Evolutionary conservation across 441 rosid species (phyloP), one percentile per base, ranked within the genome.

Genomic region (Populus hybrid): DNA sequence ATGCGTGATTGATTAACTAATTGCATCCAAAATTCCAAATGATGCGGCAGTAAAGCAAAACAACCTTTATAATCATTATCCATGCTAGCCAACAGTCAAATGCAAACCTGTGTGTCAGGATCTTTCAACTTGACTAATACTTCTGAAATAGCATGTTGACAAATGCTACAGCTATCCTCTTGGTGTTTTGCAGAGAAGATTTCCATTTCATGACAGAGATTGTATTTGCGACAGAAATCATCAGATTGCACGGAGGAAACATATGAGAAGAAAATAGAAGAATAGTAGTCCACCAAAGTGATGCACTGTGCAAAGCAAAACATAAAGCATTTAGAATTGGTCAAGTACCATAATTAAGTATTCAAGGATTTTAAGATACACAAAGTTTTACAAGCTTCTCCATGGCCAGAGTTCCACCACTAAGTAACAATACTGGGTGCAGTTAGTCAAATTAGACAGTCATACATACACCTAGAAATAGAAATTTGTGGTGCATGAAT

Each of bases 71-170:
- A 26, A 31, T 10, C n/a, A 23, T n/a, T 23, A 12, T 35, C 50
- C 12, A 23, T 10, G 50, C 14, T 11, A 74, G 72, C 65, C 6
- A 66, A 76, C 38, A 75, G 33, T 36, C 64, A 45, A 76, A 76
- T 1, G 78, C 80, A 56, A 79, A 96, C 99, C 96, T 96, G 93
- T 76, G 94, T 90, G 82, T 96, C 93, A 0, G 98, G 98, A 84
- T 96, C 93, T 78, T 94, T 88, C 75, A 96, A 83, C 82, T 94
- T 96, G 69, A 76, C 68, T 78, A 94, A 78, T 76, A 90, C 83
- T 85, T 93, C 96, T 6, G 93, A 88, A 86, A 93, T 88, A 75
- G 94, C 86, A 72, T n/a, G 85, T 74, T 87, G 98, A 80, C 99
- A 96, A 40, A 92, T 73, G 66, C 65, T 89, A 67, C 98, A 96